These are phyloP conservation scores for Fusarium domesticum DNA, from an alignment of 2,329 filamentous ascomycete genomes.

Conservation along the genomic window DNA sequence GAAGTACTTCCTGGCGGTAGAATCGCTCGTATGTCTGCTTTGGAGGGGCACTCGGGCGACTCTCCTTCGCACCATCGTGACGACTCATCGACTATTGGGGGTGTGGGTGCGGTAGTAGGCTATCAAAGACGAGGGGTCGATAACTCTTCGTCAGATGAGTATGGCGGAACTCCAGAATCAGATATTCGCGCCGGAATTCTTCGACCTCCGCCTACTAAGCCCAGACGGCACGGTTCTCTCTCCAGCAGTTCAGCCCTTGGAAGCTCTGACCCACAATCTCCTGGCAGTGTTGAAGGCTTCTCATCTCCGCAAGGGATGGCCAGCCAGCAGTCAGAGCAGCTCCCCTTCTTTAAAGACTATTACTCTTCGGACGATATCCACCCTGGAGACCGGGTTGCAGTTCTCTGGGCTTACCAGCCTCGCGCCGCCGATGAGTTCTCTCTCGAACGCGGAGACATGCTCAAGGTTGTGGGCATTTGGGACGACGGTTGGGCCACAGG, in stretches of 20 bases:
- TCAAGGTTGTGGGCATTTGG: conserved; percentile 98
- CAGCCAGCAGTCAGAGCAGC: conserved; percentile 91
- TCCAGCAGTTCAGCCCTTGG: conserved; percentile 79
- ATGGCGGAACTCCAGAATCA: conserved; percentile 69
- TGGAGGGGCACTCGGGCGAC: conserved; percentile 71
- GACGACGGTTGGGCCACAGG: conserved; percentile 99
- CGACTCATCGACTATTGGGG: conserved; percentile 38
- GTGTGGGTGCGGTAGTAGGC: conserved; percentile 42
- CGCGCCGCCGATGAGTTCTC: conserved; percentile 91
- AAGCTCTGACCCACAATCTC: conserved; percentile 69
- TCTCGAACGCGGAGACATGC: conserved; percentile 92
- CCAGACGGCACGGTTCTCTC: conserved; percentile 79
- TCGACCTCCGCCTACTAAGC: conserved; percentile 55
- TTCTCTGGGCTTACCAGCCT: conserved; percentile 95
- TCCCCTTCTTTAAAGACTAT: conserved; percentile 97
- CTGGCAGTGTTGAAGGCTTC: conserved; percentile 67
- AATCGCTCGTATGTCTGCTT: conserved; percentile 91
- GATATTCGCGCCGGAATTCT: conserved; percentile 55
- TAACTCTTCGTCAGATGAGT: conserved; percentile 69
- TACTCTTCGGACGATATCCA: conserved; percentile 97
- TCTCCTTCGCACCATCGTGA: conserved; percentile 54
- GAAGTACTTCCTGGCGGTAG: conserved; percentile 81
- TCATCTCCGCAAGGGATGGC: conserved; percentile 81
- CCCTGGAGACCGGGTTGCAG: conserved; percentile 82
- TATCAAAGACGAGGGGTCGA: conserved; percentile 50